These are phyloP conservation scores for Pythium chondricola DNA, from an alignment of 352 stramenopile genomes.

Conservation along the genomic window DNA sequence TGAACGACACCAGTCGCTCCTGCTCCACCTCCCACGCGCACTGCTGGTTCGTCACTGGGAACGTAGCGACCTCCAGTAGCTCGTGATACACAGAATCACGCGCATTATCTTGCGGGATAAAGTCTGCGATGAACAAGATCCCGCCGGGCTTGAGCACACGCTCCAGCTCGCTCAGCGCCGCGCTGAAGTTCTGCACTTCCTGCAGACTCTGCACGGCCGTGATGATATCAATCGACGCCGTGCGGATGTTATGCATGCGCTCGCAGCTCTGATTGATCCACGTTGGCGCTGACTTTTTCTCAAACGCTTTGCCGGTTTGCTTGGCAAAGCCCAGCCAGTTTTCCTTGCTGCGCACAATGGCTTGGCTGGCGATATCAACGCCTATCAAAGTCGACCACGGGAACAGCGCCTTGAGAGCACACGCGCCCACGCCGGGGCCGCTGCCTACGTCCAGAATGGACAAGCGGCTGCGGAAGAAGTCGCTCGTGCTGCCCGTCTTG, in stretches of 20 bases:
- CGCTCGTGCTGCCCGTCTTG: constrained; percentile 10
- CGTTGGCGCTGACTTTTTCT: constrained; percentile 29
- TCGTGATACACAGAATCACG: constrained; percentile 19
- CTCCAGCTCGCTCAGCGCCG: constrained; percentile 42
- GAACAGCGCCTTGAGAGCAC: constrained; percentile 49
- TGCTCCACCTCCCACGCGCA: constrained; percentile 18
- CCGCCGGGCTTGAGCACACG: constrained; percentile 58
- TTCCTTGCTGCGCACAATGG: constrained; percentile 56
- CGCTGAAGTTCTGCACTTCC: constrained; percentile 41
- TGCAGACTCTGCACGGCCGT: constrained; percentile 59
- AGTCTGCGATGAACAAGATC: constrained; percentile 58
- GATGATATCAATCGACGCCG: constrained; percentile 48
- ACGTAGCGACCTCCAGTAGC: constrained; percentile 15
- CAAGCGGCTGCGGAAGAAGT: constrained; percentile 10
- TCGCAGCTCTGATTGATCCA: constrained; percentile 66
- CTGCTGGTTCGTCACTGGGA: constrained; percentile 1
- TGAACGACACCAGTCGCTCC: constrained; percentile 20
- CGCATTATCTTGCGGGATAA: constrained; percentile 32
- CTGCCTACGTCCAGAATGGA: constrained; percentile 63
- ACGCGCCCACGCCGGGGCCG: constrained; percentile 56
- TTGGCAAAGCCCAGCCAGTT: constrained; percentile 49
- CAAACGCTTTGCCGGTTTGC: constrained; percentile 13
- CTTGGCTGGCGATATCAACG: constrained; percentile 56
- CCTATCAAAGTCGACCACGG: constrained; percentile 43
- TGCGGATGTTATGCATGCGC: constrained; percentile 42